Evolutionary conservation across 768 basidiomycete species (phyloP).

Genomic region (Boletus subparvulus): DNA sequence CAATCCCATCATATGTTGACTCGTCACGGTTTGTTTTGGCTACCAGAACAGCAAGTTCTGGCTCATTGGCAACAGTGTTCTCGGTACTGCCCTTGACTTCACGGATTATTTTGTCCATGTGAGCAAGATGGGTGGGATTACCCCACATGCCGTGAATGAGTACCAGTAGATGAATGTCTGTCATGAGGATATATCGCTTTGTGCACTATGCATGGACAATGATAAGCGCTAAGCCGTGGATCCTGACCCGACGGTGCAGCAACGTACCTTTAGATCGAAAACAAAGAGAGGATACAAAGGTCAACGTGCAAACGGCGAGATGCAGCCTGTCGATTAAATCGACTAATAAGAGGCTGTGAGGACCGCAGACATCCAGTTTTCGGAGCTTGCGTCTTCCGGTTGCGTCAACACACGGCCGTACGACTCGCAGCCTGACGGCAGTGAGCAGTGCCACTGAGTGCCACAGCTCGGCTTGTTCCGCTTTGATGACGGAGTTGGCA

Average conservation of each 20-base stretch:
- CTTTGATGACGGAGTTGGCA: neutral
- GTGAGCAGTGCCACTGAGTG: neutral
- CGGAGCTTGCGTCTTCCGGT: neutral
- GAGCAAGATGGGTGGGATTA: conserved; percentile 60
- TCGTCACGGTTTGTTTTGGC: conserved; percentile 65
- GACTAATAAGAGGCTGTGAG: neutral
- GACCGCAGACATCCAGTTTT: neutral
- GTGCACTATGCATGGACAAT: neutral
- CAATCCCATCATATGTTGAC: conserved; percentile 79
- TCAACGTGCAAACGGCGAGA: conserved; percentile 7
- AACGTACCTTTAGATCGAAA: conserved; percentile 2
- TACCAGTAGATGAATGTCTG: conserved; percentile 41
- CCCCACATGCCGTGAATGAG: conserved; percentile 80
- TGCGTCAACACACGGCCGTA: neutral
- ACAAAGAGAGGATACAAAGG: neutral
- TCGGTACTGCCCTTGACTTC: conserved; percentile 39
- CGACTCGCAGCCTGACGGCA: too few relatives aligned
- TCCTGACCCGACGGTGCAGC: neutral
- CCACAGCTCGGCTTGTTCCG: conserved; percentile 1
- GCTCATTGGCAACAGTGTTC: conserved; percentile 29
- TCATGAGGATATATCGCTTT: conserved; percentile 18
- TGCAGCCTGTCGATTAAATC: neutral
- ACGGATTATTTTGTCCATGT: conserved; percentile 52
- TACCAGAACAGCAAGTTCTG: conserved; percentile 59
- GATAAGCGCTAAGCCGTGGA: neutral